phyloP scores from a whole-genome alignment of 176 grass and related monocot species.

The Secale cereale region DNA sequence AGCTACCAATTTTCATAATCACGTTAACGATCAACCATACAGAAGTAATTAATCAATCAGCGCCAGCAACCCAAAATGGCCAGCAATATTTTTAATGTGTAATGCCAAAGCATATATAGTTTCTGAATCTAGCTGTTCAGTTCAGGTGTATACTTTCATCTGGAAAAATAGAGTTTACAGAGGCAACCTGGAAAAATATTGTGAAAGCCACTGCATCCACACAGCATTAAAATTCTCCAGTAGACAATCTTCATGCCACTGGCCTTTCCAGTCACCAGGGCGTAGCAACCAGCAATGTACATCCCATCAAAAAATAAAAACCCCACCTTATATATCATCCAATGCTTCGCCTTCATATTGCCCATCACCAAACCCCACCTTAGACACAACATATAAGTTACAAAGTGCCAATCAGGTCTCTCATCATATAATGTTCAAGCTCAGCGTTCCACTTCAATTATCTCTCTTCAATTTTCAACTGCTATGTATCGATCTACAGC shows the following conservation, averaged over 20 bases:
- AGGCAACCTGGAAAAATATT: too few relatives aligned
- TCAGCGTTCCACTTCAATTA: neutral
- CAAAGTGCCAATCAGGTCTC: too few relatives aligned
- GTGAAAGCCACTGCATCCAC: too few relatives aligned
- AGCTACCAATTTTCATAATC: too few relatives aligned
- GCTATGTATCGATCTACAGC: neutral
- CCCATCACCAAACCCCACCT: neutral
- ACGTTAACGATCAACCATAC: too few relatives aligned
- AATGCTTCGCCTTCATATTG: neutral
- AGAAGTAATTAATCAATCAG: too few relatives aligned
- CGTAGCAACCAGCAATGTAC: neutral
- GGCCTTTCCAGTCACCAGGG: neutral
- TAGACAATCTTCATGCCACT: neutral
- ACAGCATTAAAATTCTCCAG: neutral
- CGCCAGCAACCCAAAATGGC: too few relatives aligned
- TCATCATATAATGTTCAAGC: neutral
- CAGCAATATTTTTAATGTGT: too few relatives aligned
- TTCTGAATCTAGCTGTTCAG: too few relatives aligned
- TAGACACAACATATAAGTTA: neutral
- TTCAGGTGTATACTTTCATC: too few relatives aligned
- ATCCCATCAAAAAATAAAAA: neutral
- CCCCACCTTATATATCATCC: neutral
- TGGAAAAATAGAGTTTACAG: too few relatives aligned
- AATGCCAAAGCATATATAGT: too few relatives aligned
- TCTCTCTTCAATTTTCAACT: neutral